These are phyloP conservation scores for Neurospora sp. DNA, from an alignment of 495 filamentous ascomycete genomes.

Conservation along the genomic window DNA sequence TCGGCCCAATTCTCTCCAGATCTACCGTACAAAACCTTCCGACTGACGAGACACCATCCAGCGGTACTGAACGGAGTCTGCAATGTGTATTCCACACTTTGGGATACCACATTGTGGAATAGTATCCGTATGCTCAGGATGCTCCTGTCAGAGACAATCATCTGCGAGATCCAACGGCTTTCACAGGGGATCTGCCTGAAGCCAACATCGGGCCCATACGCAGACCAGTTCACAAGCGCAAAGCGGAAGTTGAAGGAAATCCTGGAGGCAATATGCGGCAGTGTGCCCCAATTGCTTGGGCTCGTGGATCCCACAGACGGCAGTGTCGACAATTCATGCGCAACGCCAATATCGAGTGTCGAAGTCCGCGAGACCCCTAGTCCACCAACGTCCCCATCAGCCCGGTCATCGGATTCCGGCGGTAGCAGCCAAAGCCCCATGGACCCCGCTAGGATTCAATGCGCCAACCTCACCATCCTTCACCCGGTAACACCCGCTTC, in stretches of 20 bases:
- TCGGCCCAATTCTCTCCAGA: conserved; percentile 29
- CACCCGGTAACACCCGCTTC: conserved; percentile 6
- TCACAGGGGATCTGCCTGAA: conserved; percentile 4
- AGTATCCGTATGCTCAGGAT: conserved; percentile 47
- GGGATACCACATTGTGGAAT: conserved; percentile 46
- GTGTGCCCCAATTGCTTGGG: conserved; percentile 36
- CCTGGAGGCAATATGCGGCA: conserved; percentile 34
- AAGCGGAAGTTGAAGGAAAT: conserved; percentile 23
- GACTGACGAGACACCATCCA: conserved; percentile 24
- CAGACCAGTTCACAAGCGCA: conserved; percentile 18
- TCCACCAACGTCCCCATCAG: conserved; percentile 18
- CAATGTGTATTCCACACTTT: conserved; percentile 44
- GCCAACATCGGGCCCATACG: conserved; percentile 8
- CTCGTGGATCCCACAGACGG: conserved; percentile 20
- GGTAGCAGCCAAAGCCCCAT: conserved; percentile 7
- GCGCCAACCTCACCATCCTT: conserved; percentile 22
- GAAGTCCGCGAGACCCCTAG: conserved; percentile 21
- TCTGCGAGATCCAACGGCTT: conserved; percentile 20
- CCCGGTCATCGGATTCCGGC: conserved; percentile 13
- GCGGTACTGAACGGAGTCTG: conserved; percentile 40
- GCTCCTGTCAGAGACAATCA: conserved; percentile 46
- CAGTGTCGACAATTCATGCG: conserved; percentile 9
- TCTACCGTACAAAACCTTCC: conserved; percentile 24
- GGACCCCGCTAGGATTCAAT: background rate
- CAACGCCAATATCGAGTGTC: conserved; percentile 21